These are phyloP conservation scores for Candida adriatica DNA, from an alignment of 805 yeast species.

Conservation along the genomic window DNA sequence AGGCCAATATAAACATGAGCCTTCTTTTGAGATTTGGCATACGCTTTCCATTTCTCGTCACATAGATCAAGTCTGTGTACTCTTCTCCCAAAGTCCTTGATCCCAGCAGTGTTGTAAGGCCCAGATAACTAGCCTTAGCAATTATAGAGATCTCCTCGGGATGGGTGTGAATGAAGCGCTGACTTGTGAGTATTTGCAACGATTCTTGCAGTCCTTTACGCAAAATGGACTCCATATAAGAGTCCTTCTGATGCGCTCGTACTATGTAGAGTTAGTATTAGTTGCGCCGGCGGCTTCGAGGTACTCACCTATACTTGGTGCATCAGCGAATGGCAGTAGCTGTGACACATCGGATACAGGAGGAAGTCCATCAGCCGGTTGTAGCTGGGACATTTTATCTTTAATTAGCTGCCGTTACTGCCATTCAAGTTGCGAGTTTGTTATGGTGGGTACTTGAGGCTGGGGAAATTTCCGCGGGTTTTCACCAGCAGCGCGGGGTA, in stretches of 20 bases:
- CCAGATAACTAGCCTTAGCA: slow-evolving; percentile 58
- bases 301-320: slow-evolving; percentile 73
- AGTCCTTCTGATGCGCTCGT: slow-evolving; percentile 87
- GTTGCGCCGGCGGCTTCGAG: background rate
- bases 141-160: slow-evolving; percentile 53
- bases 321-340: slow-evolving; percentile 70
- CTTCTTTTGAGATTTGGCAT: slow-evolving; percentile 43
- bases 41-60: slow-evolving; percentile 41
- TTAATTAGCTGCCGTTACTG: no score
- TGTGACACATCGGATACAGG: no score
- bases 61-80: slow-evolving; percentile 76
- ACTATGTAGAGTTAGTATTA: slow-evolving; percentile 31
- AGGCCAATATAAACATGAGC: slow-evolving; percentile 51
- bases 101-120: slow-evolving; percentile 68
- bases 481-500: no score
- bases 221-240: slow-evolving; percentile 55
- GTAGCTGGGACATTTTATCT: no score
- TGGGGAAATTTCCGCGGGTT: no score
- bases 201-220: slow-evolving; percentile 50
- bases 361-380: no score
- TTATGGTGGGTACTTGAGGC: no score
- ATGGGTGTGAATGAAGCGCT: slow-evolving; percentile 56
- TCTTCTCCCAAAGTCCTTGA: slow-evolving; percentile 90
- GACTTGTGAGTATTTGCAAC: slow-evolving; percentile 46
- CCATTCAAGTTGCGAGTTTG: no score